phyloP scores from a whole-genome alignment of 495 filamentous ascomycete species.

The Talaromyces liani region DNA sequence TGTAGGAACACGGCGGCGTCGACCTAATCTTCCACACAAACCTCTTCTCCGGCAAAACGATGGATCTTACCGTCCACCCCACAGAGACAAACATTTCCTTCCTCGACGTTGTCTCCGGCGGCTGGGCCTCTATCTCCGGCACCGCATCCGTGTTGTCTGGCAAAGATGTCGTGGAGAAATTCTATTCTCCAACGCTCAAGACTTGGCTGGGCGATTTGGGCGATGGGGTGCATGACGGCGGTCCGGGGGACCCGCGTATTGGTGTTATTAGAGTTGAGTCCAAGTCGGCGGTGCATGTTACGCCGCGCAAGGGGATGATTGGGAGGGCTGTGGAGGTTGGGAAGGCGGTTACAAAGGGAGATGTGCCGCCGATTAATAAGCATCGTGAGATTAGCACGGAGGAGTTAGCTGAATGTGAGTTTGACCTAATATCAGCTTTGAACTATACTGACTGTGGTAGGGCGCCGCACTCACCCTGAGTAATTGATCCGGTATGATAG shows the following conservation, averaged over 20 bases:
- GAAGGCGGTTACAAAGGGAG: conserved; percentile 66
- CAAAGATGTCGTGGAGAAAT: conserved; percentile 58
- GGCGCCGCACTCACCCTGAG: conserved; percentile 22
- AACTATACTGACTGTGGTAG: conserved; percentile 10
- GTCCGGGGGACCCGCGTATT: conserved; percentile 73
- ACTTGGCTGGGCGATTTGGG: conserved; percentile 90
- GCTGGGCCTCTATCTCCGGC: conserved; percentile 79
- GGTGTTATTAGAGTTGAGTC: conserved; percentile 42
- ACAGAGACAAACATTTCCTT: conserved; percentile 78
- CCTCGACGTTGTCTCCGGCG: conserved; percentile 58
- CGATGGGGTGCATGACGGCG: conserved; percentile 80
- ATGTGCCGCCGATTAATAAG: conserved; percentile 66
- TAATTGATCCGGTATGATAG: background rate
- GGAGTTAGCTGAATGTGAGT: conserved; percentile 50
- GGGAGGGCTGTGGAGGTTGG: conserved; percentile 61
- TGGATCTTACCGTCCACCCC: conserved; percentile 67
- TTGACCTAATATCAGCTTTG: background rate
- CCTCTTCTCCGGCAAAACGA: conserved; percentile 85
- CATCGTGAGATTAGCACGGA: conserved; percentile 65
- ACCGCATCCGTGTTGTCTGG: conserved; percentile 60
- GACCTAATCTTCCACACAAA: conserved; percentile 94
- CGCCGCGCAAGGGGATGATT: conserved; percentile 36
- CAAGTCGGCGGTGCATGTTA: conserved; percentile 38
- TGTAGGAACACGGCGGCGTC: conserved; percentile 67
- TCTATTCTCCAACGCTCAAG: conserved; percentile 69